Conservation (phyloP, 306 rosid genomes). For the Pueraria montana region DNA sequence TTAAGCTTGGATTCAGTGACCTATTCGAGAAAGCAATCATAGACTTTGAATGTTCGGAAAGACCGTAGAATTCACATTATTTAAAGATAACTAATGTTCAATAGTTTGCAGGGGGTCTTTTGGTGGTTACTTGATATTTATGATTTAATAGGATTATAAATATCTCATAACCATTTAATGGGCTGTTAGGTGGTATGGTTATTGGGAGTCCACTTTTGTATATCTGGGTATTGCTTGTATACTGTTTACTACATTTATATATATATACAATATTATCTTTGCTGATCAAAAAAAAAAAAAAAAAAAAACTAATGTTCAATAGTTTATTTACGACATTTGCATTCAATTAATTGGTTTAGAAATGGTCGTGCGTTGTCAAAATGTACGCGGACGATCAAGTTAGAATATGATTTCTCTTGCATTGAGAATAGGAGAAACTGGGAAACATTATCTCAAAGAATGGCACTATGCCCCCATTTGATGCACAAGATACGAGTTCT, state of each 20-base stretch:
- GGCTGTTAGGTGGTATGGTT: no score
- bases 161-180: no score
- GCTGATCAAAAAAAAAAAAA: no score
- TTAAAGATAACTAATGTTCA: not conserved
- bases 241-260: no score
- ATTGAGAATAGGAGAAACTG: not conserved
- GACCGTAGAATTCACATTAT: not conserved
- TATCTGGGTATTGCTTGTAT: no score
- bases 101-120: no score
- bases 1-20: not conserved
- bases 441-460: not conserved
- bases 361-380: not conserved
- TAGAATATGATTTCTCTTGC: not conserved
- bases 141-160: no score
- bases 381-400: not conserved
- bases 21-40: slow-evolving; percentile 27
- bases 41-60: slow-evolving; percentile 2
- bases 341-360: slow-evolving; percentile 11
- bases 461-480: slow-evolving; percentile 34
- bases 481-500: not conserved
- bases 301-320: no score
- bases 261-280: no score
- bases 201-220: no score
- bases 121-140: no score
- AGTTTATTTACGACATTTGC: not conserved